Conservation (phyloP, 768 basidiomycete genomes). For the Lactarius evosmus region DNA sequence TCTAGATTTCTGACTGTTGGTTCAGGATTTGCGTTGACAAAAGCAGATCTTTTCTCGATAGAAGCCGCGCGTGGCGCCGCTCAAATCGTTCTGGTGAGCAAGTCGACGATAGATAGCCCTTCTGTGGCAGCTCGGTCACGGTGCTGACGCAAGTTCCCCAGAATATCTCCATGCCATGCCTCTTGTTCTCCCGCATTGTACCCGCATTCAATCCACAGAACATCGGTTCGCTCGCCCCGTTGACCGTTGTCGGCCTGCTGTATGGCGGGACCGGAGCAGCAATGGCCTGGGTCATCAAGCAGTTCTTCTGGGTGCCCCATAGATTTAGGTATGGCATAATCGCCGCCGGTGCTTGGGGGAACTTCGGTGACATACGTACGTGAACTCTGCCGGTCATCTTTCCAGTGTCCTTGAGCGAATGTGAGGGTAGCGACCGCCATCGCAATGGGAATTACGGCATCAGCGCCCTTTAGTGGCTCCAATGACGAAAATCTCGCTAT, state of each 20-base stretch:
- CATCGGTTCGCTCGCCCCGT: conserved; percentile 54
- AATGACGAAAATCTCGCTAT: conserved; percentile 59
- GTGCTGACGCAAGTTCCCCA: conserved; percentile 1
- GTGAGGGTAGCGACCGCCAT: conserved; percentile 55
- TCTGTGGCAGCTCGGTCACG: neutral
- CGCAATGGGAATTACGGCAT: conserved; percentile 56
- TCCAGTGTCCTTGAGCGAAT: neutral
- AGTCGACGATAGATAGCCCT: neutral
- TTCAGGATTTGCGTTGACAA: conserved; percentile 57
- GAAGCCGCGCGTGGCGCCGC: conserved; percentile 57
- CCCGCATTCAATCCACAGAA: conserved; percentile 61
- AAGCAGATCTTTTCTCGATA: conserved; percentile 55
- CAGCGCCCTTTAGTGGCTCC: conserved; percentile 58
- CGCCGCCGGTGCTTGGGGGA: conserved; percentile 66
- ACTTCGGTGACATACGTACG: conserved; percentile 70
- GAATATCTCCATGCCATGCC: conserved; percentile 60
- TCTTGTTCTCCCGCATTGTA: conserved; percentile 71
- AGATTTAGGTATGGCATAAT: conserved; percentile 70
- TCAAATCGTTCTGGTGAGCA: conserved; percentile 53
- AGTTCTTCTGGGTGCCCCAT: conserved; percentile 74
- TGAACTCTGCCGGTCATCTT: neutral
- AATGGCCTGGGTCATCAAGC: conserved; percentile 53
- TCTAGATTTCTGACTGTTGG: conserved; percentile 51
- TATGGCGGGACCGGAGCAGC: conserved; percentile 56
- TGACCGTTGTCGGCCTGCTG: conserved; percentile 55